Evolutionary conservation across 192 early-diverging fungal species (phyloP).

Genomic region (Coemansia sp.): DNA sequence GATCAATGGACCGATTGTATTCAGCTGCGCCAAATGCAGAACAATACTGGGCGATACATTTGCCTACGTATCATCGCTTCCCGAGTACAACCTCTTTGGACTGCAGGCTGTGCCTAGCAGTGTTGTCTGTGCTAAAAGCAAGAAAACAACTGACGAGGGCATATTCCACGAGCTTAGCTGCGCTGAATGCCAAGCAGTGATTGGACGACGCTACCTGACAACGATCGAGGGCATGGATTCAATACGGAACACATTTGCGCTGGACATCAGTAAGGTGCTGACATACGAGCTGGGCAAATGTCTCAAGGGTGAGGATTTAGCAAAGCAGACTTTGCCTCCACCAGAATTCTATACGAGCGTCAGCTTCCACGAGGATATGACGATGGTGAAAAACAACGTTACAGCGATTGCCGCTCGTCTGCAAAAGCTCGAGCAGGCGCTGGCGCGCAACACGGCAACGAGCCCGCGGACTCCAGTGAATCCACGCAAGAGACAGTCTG

Average conservation of each 20-base stretch:
- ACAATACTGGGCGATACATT: constrained; percentile 51
- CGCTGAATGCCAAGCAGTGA: constrained; percentile 26
- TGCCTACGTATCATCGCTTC: constrained; percentile 40
- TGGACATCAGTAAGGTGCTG: constrained; percentile 38
- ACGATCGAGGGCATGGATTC: constrained; percentile 34
- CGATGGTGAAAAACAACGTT: constrained; percentile 38
- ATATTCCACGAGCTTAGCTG: constrained; percentile 39
- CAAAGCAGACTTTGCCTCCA: constrained; percentile 11
- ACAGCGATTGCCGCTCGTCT: constrained; percentile 38
- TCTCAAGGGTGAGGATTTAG: constrained; percentile 11
- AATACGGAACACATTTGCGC: constrained; percentile 29
- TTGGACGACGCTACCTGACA: constrained; percentile 38
- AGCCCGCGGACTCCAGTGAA: constrained; percentile 24
- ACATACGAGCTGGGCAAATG: constrained; percentile 51
- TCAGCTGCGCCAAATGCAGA: constrained; percentile 50
- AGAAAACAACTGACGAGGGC: constrained; percentile 36
- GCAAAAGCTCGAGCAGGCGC: constrained; percentile 34
- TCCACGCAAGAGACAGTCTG: constrained; percentile 21
- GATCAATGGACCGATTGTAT: constrained; percentile 42
- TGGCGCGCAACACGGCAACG: constrained; percentile 15
- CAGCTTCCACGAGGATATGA: constrained; percentile 30
- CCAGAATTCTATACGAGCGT: constrained; percentile 43
- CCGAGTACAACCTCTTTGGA: constrained; percentile 42
- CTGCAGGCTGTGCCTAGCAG: constrained; percentile 38
- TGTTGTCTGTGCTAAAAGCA: constrained; percentile 16